Evolutionary conservation across 2,329 filamentous ascomycete genomes (phyloP).

Genomic region (Didymellaceae sp.): DNA sequence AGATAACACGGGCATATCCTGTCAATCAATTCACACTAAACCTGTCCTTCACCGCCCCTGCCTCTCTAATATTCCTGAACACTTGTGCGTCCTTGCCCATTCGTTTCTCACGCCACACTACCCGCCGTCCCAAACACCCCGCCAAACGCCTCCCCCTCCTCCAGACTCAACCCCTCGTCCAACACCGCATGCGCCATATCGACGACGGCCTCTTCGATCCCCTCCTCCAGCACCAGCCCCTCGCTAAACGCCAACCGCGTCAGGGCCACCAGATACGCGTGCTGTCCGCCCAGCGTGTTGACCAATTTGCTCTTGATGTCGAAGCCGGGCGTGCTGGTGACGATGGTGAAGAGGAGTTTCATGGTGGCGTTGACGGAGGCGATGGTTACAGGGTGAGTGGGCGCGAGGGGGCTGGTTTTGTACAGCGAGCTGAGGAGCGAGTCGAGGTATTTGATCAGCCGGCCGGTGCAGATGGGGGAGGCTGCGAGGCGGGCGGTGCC

Average conservation of each 20-base stretch:
- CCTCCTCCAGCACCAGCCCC: conserved; percentile 75
- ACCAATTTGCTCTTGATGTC: conserved; percentile 75
- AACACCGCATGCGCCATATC: conserved; percentile 83
- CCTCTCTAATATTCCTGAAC: no score
- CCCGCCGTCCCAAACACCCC: conserved; percentile 49
- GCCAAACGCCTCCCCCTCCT: conserved; percentile 70
- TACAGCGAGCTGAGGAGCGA: conserved; percentile 72
- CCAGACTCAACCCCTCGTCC: conserved; percentile 79
- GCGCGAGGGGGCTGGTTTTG: conserved; percentile 33
- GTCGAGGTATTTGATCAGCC: conserved; percentile 76
- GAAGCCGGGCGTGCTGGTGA: conserved; percentile 66
- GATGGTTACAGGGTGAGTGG: conserved; percentile 51
- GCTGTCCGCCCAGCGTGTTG: conserved; percentile 72
- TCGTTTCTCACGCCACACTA: conserved; percentile 18
- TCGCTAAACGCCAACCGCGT: conserved; percentile 87
- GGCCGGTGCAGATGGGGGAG: conserved; percentile 73
- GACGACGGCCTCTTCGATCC: conserved; percentile 77
- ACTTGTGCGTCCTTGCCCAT: no score
- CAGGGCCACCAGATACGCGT: conserved; percentile 82
- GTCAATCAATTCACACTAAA: no score
- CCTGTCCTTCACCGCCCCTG: no score
- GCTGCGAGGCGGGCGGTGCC: conserved; percentile 70
- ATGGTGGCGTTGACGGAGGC: conserved; percentile 65
- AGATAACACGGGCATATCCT: no score
- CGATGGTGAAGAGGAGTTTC: conserved; percentile 66